These are phyloP conservation scores for Geotrichum fermentans DNA, from an alignment of 1,139 yeast genomes.

Conservation along the genomic window DNA sequence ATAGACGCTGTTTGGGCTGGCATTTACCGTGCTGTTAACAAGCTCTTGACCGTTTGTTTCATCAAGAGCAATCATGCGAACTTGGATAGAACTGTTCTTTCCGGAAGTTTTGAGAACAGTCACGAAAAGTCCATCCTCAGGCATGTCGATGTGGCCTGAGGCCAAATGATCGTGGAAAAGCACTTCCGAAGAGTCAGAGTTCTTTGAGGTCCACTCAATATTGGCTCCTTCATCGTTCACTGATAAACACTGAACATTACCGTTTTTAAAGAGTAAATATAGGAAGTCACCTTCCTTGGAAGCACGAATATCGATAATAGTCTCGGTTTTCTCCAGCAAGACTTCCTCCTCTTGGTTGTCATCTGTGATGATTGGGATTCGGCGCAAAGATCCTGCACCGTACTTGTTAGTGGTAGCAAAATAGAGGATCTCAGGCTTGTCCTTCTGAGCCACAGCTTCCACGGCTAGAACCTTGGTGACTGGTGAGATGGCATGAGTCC, in stretches of 20 bases:
- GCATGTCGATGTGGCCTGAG: slow-evolving; percentile 22
- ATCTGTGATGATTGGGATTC: slow-evolving; percentile 14
- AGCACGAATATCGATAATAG: slow-evolving; percentile 21
- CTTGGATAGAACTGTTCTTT: slow-evolving; percentile 22
- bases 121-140: slow-evolving; percentile 26
- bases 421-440: slow-evolving; percentile 13
- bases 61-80: slow-evolving; percentile 25
- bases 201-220: slow-evolving; percentile 24
- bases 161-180: slow-evolving; percentile 20
- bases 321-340: slow-evolving; percentile 19
- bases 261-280: slow-evolving; percentile 24
- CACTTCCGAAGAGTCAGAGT: slow-evolving; percentile 22
- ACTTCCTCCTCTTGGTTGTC: slow-evolving; percentile 19
- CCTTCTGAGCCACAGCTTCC: slow-evolving; percentile 23
- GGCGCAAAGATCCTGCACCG: slow-evolving; percentile 16
- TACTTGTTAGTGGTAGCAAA: slow-evolving; percentile 17
- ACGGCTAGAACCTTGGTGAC: slow-evolving; percentile 43
- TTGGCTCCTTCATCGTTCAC: slow-evolving; percentile 16
- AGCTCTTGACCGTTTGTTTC: slow-evolving; percentile 22
- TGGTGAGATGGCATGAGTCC: slow-evolving; percentile 72
- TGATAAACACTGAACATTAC: slow-evolving; percentile 23
- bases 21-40: slow-evolving; percentile 22
- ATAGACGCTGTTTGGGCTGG: slow-evolving; percentile 14
- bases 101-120: slow-evolving; percentile 25
- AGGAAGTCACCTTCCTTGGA: slow-evolving; percentile 20